Conservation (phyloP, 768 basidiomycete species). For the Rhizopogon roseolus region DNA sequence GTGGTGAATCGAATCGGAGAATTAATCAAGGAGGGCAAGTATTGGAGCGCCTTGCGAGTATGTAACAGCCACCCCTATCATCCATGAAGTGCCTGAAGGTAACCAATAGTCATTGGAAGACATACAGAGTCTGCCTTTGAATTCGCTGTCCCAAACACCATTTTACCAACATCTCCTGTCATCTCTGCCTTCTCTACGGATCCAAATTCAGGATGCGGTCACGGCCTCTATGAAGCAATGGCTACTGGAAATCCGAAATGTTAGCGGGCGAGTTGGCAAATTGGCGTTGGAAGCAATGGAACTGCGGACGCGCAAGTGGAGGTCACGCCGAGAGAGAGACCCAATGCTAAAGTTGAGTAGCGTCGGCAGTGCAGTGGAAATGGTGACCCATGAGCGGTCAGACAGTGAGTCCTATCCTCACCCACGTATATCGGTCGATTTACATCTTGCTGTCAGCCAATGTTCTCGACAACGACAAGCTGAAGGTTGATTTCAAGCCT, state of each 20-base stretch:
- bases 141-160: constrained; percentile 86
- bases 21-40: constrained; percentile 91
- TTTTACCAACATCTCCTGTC: constrained; percentile 90
- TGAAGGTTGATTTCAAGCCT: constrained; percentile 91
- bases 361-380: constrained; percentile 89
- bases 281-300: constrained; percentile 92
- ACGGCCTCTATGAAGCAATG: constrained; percentile 95
- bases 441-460: constrained; percentile 50
- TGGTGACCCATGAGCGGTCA: constrained; percentile 88
- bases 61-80: constrained; percentile 78
- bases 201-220: constrained; percentile 89
- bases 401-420: constrained; percentile 63
- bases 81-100: constrained; percentile 75
- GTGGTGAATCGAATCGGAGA: constrained; percentile 88
- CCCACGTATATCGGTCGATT: background rate
- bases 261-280: constrained; percentile 79
- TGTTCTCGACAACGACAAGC: constrained; percentile 85
- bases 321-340: constrained; percentile 78
- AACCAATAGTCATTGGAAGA: constrained; percentile 84
- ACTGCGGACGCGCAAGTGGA: constrained; percentile 75
- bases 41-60: constrained; percentile 95
- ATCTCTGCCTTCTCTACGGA: constrained; percentile 85
- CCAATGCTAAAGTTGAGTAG: constrained; percentile 68
- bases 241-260: constrained; percentile 91
- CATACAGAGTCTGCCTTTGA: constrained; percentile 85